Evolutionary conservation across 257 asterid species (phyloP).

Genomic region (Primulina huaijiensis): DNA sequence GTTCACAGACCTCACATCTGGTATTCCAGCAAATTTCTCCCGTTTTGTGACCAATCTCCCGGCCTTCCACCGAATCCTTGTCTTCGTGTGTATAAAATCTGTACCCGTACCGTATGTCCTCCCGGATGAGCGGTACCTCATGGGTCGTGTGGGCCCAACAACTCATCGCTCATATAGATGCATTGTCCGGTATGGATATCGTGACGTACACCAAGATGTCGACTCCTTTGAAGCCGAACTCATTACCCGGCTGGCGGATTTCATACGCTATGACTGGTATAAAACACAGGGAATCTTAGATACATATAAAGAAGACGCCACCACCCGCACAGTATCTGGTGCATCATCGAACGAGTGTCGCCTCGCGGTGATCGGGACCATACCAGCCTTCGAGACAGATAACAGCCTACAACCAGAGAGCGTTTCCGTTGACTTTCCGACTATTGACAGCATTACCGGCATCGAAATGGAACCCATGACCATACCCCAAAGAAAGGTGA

Average conservation of each 20-base stretch:
- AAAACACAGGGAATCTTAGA: slow-evolving; percentile 36
- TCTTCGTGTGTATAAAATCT: slow-evolving; percentile 79
- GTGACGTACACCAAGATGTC: slow-evolving; percentile 89
- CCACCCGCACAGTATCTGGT: slow-evolving; percentile 32
- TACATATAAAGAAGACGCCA: slow-evolving; percentile 36
- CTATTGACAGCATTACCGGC: slow-evolving; percentile 42
- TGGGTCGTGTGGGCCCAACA: slow-evolving; percentile 91
- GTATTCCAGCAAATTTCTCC: slow-evolving; percentile 91
- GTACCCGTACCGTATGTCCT: slow-evolving; percentile 90
- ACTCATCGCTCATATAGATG: slow-evolving; percentile 88
- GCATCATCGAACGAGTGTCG: slow-evolving; percentile 58
- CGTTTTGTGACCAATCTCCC: slow-evolving; percentile 95
- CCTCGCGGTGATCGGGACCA: slow-evolving; percentile 70
- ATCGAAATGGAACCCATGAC: slow-evolving; percentile 42
- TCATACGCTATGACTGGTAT: slow-evolving; percentile 71
- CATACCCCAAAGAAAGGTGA: slow-evolving; percentile 41
- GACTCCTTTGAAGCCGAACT: slow-evolving; percentile 86
- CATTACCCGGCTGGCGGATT: slow-evolving; percentile 54
- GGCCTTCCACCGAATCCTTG: slow-evolving; percentile 84
- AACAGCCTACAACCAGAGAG: slow-evolving; percentile 59
- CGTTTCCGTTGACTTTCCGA: slow-evolving; percentile 56
- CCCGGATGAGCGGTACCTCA: slow-evolving; percentile 75
- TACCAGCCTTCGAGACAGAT: slow-evolving; percentile 58
- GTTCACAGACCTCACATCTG: slow-evolving; percentile 88
- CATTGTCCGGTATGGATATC: slow-evolving; percentile 88